Base-by-base conservation (phyloP, 345 rosid genomes). In the Sapria himalayana region DNA sequence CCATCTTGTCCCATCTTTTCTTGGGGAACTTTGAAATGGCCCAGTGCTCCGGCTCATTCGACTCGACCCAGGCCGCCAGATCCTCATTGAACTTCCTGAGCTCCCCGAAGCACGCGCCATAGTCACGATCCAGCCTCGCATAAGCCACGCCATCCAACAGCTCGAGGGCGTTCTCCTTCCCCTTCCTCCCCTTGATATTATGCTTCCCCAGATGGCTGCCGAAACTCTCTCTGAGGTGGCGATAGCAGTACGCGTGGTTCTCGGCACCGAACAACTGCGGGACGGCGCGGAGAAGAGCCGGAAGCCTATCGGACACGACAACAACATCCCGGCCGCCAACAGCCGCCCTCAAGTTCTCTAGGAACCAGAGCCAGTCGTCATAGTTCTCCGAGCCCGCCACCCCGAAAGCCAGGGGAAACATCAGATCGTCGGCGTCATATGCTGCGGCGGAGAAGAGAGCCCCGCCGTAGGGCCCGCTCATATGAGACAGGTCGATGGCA, bases 321-420 rank as follows among this genome's bases (percentile, higher is more conserved):
- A 94, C 81, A 53, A 86, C 58, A 13, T 74, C n/a, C 29, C 29
- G 63, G 29, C 67, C 47, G 43, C 63, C 62, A 29, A 78, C 21
- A n/a, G 68, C 72, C 34, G 68, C 54, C 54, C 43, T 74, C 53
- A 81, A 45, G 57, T 73, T 73, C 67, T 66, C 80, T 54, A 78
- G 58, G 59, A 86, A 86, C 94, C 92, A 78, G 29, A 37, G 65
- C 97, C 97, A 86, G 37, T 58, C 78, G 25, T 67, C 81, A 19
- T 72, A 62, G 39, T 71, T 65, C 60, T 86, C 97, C 40, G 62
- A 34, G 57, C 81, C 94, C 18, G 78, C 89, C 12, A 86, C 20
- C 49, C 92, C 81, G 45, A 71, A 56, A 43, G 97, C 72, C 62
- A 86, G 70, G 3, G 85, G 97, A 57, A 73, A 76, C 57, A 60